phyloP scores from a whole-genome alignment of 225 moss, liverwort and hornwort species.

The Neckera pumila region DNA sequence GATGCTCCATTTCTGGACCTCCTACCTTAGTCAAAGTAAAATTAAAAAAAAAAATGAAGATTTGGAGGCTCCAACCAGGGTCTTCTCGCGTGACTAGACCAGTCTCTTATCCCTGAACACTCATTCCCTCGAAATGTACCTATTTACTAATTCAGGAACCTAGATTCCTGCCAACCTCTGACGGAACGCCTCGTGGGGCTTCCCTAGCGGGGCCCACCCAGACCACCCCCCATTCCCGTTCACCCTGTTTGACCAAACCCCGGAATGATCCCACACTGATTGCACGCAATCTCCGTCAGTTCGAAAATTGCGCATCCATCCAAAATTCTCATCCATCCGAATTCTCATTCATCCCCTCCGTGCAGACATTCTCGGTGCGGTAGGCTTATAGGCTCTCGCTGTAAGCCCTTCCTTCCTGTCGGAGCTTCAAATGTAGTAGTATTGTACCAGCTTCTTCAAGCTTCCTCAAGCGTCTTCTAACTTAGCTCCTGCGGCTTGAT shows the following conservation, averaged over 20 bases:
- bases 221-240: neutral
- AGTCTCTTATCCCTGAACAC: neutral
- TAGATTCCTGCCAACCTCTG: neutral
- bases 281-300: constrained; percentile 20
- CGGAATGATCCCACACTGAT: constrained; percentile 8
- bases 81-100: neutral
- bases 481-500: neutral
- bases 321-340: neutral
- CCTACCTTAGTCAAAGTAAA: too few relatives aligned
- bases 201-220: neutral
- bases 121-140: neutral
- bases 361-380: neutral
- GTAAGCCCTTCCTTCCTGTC: constrained; percentile 3
- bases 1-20: too few relatives aligned
- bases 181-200: neutral
- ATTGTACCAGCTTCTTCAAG: neutral
- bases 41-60: too few relatives aligned
- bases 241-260: constrained; percentile 14
- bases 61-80: neutral
- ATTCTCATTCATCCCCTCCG: neutral
- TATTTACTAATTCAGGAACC: neutral
- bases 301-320: neutral
- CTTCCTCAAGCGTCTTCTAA: neutral
- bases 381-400: neutral
- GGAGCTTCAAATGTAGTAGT: neutral